Evolutionary conservation across 768 basidiomycete species (phyloP).

Genomic region (Lyophyllum decastes): DNA sequence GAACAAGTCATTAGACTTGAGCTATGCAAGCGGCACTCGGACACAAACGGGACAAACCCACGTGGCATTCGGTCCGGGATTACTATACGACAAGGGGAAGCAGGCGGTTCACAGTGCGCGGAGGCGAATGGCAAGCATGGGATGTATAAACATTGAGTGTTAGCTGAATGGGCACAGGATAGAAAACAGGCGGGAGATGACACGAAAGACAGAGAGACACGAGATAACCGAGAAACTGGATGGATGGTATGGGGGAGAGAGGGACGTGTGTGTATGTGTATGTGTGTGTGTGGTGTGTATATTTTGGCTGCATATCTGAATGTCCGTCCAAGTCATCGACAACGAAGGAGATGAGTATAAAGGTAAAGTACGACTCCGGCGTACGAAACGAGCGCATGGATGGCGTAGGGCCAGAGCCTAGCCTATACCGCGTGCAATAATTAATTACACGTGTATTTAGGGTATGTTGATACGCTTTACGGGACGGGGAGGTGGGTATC

Average conservation of each 20-base stretch:
- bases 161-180: conserved; percentile 19
- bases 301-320: conserved; percentile 26
- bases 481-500: conserved; percentile 13
- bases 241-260: conserved; percentile 19
- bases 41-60: no score
- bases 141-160: conserved; percentile 24
- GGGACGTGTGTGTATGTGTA: conserved; percentile 6
- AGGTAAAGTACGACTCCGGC: conserved; percentile 21
- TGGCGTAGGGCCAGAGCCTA: conserved; percentile 15
- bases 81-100: no score
- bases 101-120: neutral
- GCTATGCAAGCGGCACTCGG: no score
- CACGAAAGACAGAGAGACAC: conserved; percentile 1
- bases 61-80: no score
- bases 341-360: conserved; percentile 24
- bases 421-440: conserved; percentile 18
- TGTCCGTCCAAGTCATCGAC: conserved; percentile 33
- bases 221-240: conserved; percentile 14
- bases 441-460: conserved; percentile 19
- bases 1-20: no score
- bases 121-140: conserved; percentile 11
- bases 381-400: conserved; percentile 18
- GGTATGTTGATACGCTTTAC: conserved; percentile 23
- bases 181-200: conserved; percentile 2
- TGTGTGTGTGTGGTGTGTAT: conserved; percentile 17